phyloP scores from a whole-genome alignment of 2,329 filamentous ascomycete species.

The Phialemoniopsis sp. region DNA sequence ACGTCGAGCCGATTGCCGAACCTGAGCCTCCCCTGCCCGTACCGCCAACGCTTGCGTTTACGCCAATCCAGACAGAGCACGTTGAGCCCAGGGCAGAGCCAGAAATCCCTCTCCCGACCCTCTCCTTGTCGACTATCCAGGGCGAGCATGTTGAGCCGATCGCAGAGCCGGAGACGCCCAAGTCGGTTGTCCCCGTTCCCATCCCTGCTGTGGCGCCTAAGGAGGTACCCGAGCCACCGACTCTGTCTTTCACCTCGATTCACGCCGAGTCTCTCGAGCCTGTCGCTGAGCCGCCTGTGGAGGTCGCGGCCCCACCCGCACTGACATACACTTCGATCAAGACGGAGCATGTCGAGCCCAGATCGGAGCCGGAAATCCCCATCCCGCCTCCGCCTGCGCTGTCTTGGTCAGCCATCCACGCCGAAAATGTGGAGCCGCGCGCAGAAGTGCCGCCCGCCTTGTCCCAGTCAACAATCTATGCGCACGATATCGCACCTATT shows the following conservation, averaged over 20 bases:
- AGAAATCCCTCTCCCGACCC: conserved; percentile 12
- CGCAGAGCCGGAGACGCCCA: conserved; percentile 8
- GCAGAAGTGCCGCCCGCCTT: conserved; percentile 14
- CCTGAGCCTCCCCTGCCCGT: conserved; percentile 8
- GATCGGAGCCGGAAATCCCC: conserved; percentile 25
- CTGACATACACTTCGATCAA: conserved; percentile 34
- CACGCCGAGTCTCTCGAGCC: conserved; percentile 11
- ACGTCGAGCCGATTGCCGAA: conserved; percentile 16
- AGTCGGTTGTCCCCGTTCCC: conserved; percentile 5
- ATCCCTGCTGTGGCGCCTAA: conserved; percentile 7
- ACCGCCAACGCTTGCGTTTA: conserved; percentile 11
- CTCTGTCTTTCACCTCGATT: conserved; percentile 15
- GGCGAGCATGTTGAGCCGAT: conserved; percentile 23
- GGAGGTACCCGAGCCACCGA: too few species aligned
- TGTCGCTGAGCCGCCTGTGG: background rate
- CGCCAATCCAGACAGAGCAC: conserved; percentile 17
- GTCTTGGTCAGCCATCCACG: conserved; percentile 15
- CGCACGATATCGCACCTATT: conserved; percentile 14
- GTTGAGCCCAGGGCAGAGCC: conserved; percentile 14
- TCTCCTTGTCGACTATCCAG: conserved; percentile 31
- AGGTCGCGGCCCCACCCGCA: background rate
- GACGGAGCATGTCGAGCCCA: conserved; percentile 37
- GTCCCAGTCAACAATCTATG: conserved; percentile 14
- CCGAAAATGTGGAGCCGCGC: conserved; percentile 12
- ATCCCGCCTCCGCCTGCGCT: conserved; percentile 5